These are phyloP conservation scores for Xerophyta viscosa DNA, from an alignment of 106 monocot species.

Conservation along the genomic window DNA sequence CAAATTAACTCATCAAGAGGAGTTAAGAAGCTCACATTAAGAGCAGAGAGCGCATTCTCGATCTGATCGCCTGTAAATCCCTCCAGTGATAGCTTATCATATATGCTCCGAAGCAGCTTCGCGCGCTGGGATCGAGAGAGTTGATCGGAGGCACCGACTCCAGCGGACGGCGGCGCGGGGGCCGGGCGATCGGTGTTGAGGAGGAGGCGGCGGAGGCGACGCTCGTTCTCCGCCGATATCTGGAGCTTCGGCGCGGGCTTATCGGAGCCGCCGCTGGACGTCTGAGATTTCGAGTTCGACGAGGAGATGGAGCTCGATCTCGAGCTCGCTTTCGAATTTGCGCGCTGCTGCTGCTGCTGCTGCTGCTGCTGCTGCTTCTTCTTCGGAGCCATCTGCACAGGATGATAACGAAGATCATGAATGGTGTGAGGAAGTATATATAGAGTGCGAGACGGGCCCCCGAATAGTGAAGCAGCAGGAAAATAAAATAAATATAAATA, in stretches of 20 bases:
- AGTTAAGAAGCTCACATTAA: constrained; percentile 23
- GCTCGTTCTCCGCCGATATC: constrained; percentile 95
- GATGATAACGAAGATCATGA: no score
- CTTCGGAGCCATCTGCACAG: constrained; percentile 64
- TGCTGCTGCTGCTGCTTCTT: constrained; percentile 56
- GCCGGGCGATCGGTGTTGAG: constrained; percentile 56
- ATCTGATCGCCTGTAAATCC: constrained; percentile 84
- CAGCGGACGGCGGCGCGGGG: constrained; percentile 6
- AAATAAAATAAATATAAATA: no score
- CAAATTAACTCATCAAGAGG: not conserved
- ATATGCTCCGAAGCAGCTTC: constrained; percentile 61
- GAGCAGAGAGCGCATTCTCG: constrained; percentile 71
- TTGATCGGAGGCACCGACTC: constrained; percentile 5
- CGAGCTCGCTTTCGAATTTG: constrained; percentile 4
- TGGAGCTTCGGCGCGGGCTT: constrained; percentile 76
- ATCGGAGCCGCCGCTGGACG: constrained; percentile 18
- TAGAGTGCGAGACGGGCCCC: not conserved
- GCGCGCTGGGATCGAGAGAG: constrained; percentile 57
- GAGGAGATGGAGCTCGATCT: not conserved
- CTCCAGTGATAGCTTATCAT: constrained; percentile 84
- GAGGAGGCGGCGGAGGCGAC: constrained; percentile 79
- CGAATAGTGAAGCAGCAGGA: not conserved
- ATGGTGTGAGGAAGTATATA: not conserved
- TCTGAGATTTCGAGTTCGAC: constrained; percentile 23
- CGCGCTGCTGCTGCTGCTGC: constrained; percentile 25